Evolutionary conservation across 345 rosid species (phyloP), one percentile per base, ranked within the genome.

Genomic region (Reutealis trisperma): DNA sequence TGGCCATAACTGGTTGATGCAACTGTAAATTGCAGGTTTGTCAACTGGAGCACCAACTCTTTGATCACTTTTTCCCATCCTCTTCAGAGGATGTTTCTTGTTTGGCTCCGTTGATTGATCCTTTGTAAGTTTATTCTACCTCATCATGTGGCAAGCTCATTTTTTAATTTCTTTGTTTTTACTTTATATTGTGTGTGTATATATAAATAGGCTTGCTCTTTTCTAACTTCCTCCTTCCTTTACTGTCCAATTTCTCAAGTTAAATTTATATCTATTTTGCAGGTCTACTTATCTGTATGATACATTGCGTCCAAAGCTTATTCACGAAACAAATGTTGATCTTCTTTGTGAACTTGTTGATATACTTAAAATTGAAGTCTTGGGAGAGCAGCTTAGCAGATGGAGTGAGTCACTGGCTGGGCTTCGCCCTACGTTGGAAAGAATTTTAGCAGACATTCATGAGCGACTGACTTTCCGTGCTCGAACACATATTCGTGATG

Each of bases 401-500:
- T 87, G 90, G 75, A 88, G 90, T 74, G 97, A 92, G 77, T 84
- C 93, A 47, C 80, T 96, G 73, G 94, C 96, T 45, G 98, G 99
- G 70, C 76, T 96, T 77, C 90, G 87, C 64, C 98, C 99, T 71
- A 96, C 97, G 54, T 70, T 96, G 65, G 89, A 92, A 84, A 91
- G 99, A 90, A 93, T 96, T 72, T 85, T 96, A 77, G 99, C 91
- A 16, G 97, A 96, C 79, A 88, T 96, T 77, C 93, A 91, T 2
- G 99, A 91, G 81, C 90, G 99, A 72, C 82, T 96, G 83, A 93
- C 99, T 66, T 96, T 96, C 83, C 96, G 97, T 83, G 97, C 98
- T 83, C 93, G 99, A 81, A 93, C 98, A 34, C 87, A 96, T 86
- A 92, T 96, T 62, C 87, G 96, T 73, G 99, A 93, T 77, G 99